A percentile compares a stretch with the other conserved stretches of the same genome.
These are phyloP conservation scores for Cylindrotheca closterium DNA, from an alignment of 108 stramenopile species.

Conservation along the genomic window DNA sequence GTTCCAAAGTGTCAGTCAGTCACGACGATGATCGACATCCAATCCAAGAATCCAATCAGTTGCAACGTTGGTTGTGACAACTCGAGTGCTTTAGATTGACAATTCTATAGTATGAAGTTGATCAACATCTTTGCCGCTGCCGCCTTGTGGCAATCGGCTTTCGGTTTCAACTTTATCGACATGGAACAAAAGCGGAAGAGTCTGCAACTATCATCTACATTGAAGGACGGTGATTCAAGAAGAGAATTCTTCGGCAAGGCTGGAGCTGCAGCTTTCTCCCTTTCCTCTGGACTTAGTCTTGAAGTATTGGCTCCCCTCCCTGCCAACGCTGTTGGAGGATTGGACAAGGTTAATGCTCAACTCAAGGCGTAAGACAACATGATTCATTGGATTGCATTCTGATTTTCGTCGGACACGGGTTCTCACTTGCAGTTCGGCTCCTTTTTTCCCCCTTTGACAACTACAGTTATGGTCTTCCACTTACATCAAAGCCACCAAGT, in stretches of 20 bases:
- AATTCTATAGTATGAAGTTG: conserved; percentile 5
- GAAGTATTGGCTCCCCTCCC: conserved; percentile 49
- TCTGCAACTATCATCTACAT: not conserved
- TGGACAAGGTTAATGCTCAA: conserved; percentile 73
- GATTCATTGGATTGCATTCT: not conserved
- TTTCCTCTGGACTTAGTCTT: conserved; percentile 42
- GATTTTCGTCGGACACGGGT: not conserved
- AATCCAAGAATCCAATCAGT: not conserved
- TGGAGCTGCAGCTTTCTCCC: conserved; percentile 41
- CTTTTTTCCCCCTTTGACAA: not conserved
- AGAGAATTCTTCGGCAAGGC: conserved; percentile 62
- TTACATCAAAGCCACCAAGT: conserved; percentile 54
- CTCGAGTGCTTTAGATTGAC: no score
- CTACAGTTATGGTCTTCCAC: conserved; percentile 76
- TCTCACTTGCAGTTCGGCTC: not conserved
- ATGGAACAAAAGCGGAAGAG: conserved; percentile 10
- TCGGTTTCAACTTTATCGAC: conserved; percentile 11
- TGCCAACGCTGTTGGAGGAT: conserved; percentile 65
- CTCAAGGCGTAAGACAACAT: conserved; percentile 32
- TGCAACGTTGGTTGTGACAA: not conserved
- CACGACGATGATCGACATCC: not conserved
- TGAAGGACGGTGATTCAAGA: conserved; percentile 31
- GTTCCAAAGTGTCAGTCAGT: no score
- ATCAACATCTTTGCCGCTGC: not conserved
- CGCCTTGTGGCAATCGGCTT: conserved; percentile 5